These are phyloP conservation scores for Rubia peregrina DNA, from an alignment of 305 asterid genomes.

Conservation along the genomic window DNA sequence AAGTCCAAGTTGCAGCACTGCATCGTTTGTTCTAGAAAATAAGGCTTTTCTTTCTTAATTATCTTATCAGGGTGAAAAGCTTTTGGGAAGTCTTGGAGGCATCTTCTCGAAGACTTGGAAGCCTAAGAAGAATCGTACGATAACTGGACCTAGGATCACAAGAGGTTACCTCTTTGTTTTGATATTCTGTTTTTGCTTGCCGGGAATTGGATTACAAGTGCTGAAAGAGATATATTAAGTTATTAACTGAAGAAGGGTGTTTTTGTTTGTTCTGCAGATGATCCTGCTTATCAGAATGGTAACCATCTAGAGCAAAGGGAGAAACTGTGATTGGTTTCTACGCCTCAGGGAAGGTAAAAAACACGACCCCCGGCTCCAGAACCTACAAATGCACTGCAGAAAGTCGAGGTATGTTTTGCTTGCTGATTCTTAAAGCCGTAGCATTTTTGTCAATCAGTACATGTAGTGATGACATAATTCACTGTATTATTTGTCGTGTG, in stretches of 20 bases:
- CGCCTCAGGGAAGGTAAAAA: slow-evolving; percentile 40
- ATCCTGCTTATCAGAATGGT: slow-evolving; percentile 58
- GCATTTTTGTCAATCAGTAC: slow-evolving; percentile 27
- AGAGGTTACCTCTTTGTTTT: slow-evolving; percentile 40
- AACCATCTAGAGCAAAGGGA: slow-evolving; percentile 91
- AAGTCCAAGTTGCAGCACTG: slow-evolving; percentile 1
- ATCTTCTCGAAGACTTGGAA: slow-evolving; percentile 86
- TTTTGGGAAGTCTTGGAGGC: slow-evolving; percentile 93
- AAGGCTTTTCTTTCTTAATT: slow-evolving; percentile 16
- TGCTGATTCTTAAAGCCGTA: background rate
- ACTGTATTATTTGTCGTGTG: background rate
- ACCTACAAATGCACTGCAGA: slow-evolving; percentile 71
- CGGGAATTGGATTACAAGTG: background rate
- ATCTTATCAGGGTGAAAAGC: slow-evolving; percentile 78
- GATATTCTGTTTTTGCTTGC: background rate
- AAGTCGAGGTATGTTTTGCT: slow-evolving; percentile 67
- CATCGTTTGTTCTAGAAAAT: slow-evolving; percentile 12
- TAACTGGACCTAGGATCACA: slow-evolving; percentile 60
- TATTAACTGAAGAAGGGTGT: slow-evolving; percentile 5
- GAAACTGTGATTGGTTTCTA: slow-evolving; percentile 62
- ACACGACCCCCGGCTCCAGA: slow-evolving; percentile 44
- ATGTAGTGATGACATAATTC: background rate
- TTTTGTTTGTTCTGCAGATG: slow-evolving; percentile 42
- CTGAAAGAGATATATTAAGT: background rate
- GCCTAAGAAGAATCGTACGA: slow-evolving; percentile 69